Base-by-base conservation (phyloP, 371 early-diverging fungal genomes). In the Rhizopus sp. region DNA sequence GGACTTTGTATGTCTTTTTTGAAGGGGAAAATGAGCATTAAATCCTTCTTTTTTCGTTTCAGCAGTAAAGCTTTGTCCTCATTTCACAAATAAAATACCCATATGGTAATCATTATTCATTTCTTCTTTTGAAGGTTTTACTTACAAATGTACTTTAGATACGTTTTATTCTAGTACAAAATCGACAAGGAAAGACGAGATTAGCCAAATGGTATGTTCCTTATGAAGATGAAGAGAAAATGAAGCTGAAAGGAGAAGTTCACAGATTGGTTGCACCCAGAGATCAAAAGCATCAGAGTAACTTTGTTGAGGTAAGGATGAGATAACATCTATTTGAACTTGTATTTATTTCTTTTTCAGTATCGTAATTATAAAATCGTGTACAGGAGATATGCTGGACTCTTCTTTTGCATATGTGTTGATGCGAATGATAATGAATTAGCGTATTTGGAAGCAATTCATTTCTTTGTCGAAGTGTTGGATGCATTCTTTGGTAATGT, bases 401-500 rank as follows among this genome's bases (percentile, higher is more conserved):
- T 98, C 16, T 98, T 95, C 81, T 98, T 98, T 69, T 96, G 97
- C 72, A 90, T 97, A 62, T 95, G 98, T 67, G 94, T 98, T 3
- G 97, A 96, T 74, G 87, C 94, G 15, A 96, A 94, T 70, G 98
- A 98, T 76, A 98, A 98, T 62, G 96, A 96, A 68, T 77, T 98
- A 23, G 88, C 91, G 3, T 92, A 92, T 60, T 72, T 98, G 38
- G 99, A 98, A 72, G 94, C 93, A 0, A 97, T 98, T 40, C 99
- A 98, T 64, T 89, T 96, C 66, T 98, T 98, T 85, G 99, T 98
- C 23, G 99, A 98, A 73, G 94, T 96, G 0, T 74, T 99, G 47
- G 98, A 99, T 74, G 85, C 93, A 8, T 99, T 94, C 82, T 98
- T 98, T 78, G 94, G 93, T 37, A 99, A 97, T 60, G 99, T 99